Conservation (phyloP, 352 stramenopile species). For the Phytopythium boreale region DNA sequence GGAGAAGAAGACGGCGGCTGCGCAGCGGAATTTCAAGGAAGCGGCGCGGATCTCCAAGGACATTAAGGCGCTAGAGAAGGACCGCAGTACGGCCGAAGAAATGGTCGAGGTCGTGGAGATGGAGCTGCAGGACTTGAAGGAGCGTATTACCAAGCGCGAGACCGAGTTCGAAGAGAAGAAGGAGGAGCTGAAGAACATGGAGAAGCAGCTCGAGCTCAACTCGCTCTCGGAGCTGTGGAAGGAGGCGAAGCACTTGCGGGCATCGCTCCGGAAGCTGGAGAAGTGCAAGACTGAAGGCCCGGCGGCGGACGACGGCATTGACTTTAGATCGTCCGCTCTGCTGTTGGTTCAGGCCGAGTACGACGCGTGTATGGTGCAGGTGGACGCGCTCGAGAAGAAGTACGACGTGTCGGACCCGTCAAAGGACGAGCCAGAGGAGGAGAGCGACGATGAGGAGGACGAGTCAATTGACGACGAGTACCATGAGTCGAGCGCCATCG, state of each 20-base stretch:
- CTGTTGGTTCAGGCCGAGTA: constrained; percentile 77
- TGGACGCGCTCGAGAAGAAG: constrained; percentile 67
- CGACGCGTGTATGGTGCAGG: constrained; percentile 57
- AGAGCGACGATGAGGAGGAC: constrained; percentile 42
- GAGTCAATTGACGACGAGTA: constrained; percentile 46
- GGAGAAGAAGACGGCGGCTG: constrained; percentile 75
- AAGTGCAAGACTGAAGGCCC: constrained; percentile 64
- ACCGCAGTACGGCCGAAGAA: constrained; percentile 72
- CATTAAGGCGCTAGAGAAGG: constrained; percentile 85
- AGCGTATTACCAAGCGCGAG: constrained; percentile 67
- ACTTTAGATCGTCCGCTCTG: constrained; percentile 66
- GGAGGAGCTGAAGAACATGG: constrained; percentile 65
- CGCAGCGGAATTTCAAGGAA: constrained; percentile 87
- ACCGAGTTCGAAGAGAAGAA: constrained; percentile 76
- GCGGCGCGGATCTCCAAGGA: constrained; percentile 82
- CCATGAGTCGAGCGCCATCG: constrained; percentile 8
- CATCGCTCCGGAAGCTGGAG: constrained; percentile 60
- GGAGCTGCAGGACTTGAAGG: constrained; percentile 75
- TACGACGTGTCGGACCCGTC: constrained; percentile 58
- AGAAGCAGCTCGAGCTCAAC: constrained; percentile 71
- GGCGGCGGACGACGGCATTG: constrained; percentile 48
- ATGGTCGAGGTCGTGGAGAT: constrained; percentile 83
- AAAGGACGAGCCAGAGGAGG: constrained; percentile 51
- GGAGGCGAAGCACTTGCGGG: constrained; percentile 57
- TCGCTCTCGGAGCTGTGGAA: constrained; percentile 76